Conservation (phyloP, 805 yeast species). For the Metschnikowia continentalis region DNA sequence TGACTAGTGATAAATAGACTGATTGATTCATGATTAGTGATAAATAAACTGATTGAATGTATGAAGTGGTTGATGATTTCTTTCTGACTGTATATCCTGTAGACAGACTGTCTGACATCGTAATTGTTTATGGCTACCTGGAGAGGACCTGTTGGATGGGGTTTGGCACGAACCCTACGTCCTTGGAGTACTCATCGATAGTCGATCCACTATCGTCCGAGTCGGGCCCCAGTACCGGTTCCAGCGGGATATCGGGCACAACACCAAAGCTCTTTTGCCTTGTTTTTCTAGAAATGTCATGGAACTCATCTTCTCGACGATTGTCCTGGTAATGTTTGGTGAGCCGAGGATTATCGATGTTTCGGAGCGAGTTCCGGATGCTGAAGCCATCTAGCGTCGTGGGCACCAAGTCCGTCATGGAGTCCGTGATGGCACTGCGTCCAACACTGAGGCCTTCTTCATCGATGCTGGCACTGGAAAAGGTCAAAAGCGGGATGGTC, state of each 20-base stretch:
- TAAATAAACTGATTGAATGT: no score
- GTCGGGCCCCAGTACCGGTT: conserved; percentile 10
- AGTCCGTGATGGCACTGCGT: conserved; percentile 7
- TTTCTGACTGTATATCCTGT: neutral
- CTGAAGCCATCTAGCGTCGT: conserved; percentile 10
- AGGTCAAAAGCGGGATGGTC: conserved; percentile 16
- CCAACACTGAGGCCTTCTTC: conserved; percentile 8
- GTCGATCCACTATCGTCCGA: conserved; percentile 9
- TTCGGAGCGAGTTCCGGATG: conserved; percentile 7
- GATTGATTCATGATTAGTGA: no score
- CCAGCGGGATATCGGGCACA: conserved; percentile 4
- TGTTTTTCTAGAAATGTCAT: neutral
- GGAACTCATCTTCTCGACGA: neutral
- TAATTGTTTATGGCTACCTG: neutral
- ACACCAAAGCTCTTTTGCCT: conserved; percentile 18
- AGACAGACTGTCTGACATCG: neutral
- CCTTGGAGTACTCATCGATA: conserved; percentile 5
- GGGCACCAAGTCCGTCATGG: conserved; percentile 16
- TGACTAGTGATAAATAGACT: no score
- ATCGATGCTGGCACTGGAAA: conserved; percentile 7
- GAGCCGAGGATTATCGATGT: conserved; percentile 16
- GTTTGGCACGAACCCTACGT: neutral
- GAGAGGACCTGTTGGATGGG: neutral
- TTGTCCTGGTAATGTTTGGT: conserved; percentile 15
- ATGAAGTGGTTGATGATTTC: no score